Conservation (phyloP, 1,284 basidiomycete genomes). For the Rhodotorula sp. region DNA sequence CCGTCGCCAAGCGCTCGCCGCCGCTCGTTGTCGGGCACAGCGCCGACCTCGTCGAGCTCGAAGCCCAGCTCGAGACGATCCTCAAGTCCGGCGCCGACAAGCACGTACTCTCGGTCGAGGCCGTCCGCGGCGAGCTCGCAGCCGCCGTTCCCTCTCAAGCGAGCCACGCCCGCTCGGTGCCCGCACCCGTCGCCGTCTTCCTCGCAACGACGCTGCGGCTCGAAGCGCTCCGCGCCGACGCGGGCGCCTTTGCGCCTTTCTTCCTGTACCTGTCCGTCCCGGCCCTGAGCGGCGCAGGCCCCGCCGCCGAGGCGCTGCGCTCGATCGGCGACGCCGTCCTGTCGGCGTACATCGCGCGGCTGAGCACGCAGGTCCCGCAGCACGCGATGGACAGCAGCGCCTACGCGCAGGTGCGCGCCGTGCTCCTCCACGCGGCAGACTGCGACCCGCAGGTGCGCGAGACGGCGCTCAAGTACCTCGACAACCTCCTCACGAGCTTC, state of each 20-base stretch:
- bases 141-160: conserved; percentile 66
- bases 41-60: conserved; percentile 67
- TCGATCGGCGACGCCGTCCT: conserved; percentile 74
- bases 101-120: conserved; percentile 34
- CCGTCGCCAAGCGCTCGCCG: conserved; percentile 69
- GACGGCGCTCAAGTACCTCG: conserved; percentile 77
- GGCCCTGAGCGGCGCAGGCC: conserved; percentile 63
- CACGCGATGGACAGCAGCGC: conserved; percentile 76
- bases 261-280: conserved; percentile 88
- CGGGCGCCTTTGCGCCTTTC: conserved; percentile 77
- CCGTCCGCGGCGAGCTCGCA: conserved; percentile 45
- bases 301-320: conserved; percentile 74
- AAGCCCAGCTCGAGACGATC: conserved; percentile 90
- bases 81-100: conserved; percentile 63
- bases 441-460: conserved; percentile 77
- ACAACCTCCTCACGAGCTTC: conserved; percentile 85
- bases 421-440: conserved; percentile 81
- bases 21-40: conserved; percentile 78
- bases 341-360: conserved; percentile 61
- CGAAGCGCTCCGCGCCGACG: conserved; percentile 80
- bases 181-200: conserved; percentile 83
- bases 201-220: conserved; percentile 84
- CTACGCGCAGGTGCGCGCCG: conserved; percentile 69
- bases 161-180: conserved; percentile 72
- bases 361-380: conserved; percentile 71